phyloP scores from a whole-genome alignment of 352 stramenopile species.

The Phytopythium sindhum region DNA sequence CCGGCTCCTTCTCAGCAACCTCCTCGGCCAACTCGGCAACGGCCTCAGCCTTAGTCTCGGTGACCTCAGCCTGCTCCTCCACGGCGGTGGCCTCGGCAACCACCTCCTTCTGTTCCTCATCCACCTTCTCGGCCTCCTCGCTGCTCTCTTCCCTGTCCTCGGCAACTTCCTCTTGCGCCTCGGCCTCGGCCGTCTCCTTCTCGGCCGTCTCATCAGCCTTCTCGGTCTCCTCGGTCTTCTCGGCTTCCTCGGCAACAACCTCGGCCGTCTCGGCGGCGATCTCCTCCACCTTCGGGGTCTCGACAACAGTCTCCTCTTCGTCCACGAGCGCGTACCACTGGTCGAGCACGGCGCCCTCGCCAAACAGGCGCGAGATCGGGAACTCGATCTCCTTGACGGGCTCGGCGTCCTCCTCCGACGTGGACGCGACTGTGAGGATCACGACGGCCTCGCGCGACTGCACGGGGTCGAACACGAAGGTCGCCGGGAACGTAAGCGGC shows the following conservation, averaged over 20 bases:
- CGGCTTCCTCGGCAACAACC: background rate
- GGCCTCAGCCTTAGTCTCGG: constrained; percentile 7
- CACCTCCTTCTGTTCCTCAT: constrained; percentile 6
- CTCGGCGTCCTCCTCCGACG: constrained; percentile 46
- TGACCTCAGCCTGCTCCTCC: constrained; percentile 13
- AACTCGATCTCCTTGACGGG: constrained; percentile 79
- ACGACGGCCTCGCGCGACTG: constrained; percentile 79
- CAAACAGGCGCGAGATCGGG: constrained; percentile 67
- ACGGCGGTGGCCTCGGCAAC: constrained; percentile 4
- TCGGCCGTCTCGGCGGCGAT: constrained; percentile 14
- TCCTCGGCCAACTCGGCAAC: constrained; percentile 8
- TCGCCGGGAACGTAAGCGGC: constrained; percentile 43
- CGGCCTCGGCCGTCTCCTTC: constrained; percentile 16
- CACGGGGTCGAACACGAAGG: constrained; percentile 80
- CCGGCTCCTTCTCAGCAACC: constrained; percentile 13
- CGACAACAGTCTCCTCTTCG: constrained; percentile 23
- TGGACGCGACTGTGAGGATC: constrained; percentile 51
- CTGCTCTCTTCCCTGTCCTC: constrained; percentile 12
- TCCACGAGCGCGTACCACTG: constrained; percentile 66
- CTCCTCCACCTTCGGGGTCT: constrained; percentile 24
- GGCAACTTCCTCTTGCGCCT: constrained; percentile 1
- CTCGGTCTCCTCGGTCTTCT: constrained; percentile 25
- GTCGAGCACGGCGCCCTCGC: constrained; percentile 48
- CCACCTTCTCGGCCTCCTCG: constrained; percentile 11
- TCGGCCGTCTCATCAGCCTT: constrained; percentile 11